Base-by-base conservation (phyloP, 805 yeast species). In the Tetrapisispora phaffii region DNA sequence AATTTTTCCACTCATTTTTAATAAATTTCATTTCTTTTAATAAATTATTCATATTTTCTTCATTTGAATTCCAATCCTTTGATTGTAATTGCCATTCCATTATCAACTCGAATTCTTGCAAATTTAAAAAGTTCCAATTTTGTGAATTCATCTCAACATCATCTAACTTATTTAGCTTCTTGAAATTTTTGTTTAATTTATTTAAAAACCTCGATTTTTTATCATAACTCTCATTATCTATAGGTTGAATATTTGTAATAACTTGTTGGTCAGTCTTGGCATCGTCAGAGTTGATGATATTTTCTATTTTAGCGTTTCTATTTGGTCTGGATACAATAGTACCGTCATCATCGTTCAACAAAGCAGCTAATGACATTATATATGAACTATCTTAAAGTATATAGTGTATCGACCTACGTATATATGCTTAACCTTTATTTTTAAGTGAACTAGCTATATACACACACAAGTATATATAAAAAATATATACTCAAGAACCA, bases 101-200 rank as follows among this genome's bases (percentile, higher is more conserved):
- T n/a, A 64, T 57, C 34, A 63, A 46, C 48, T 64, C 68, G 47
- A 63, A 62, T 49, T 64, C 67, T 45, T 64, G 68, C 28, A 54
- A 56, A 44, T 57, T 63, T 24, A 62, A 45, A 37, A 59, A 63
- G 32, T 62, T 60, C 64, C 66, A 64, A 46, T 64, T 62, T 44
- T 63, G 67, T 37, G 55, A 59, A 10, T 53, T 46, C 29, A 51
- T 50, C 41, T 62, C 63, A 12, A 53, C 32, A 13, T 42, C 34
- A 47, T 60, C 65, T 39, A 62, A 48, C 23, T 50, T 46, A 20
- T 52, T 50, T 6, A 59, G n/a, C 15, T 42, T 34, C 16, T 50
- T 40, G 34, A 58, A 59, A 34, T 51, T 47, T 26, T 49, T 47
- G 47, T 56, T 58, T 37, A 56, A 35, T 19, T 43, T 39, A 31